Evolutionary conservation across 2,329 filamentous ascomycete species (phyloP), one percentile per base, ranked within the genome.

Genomic region (Colletotrichum musicola): DNA sequence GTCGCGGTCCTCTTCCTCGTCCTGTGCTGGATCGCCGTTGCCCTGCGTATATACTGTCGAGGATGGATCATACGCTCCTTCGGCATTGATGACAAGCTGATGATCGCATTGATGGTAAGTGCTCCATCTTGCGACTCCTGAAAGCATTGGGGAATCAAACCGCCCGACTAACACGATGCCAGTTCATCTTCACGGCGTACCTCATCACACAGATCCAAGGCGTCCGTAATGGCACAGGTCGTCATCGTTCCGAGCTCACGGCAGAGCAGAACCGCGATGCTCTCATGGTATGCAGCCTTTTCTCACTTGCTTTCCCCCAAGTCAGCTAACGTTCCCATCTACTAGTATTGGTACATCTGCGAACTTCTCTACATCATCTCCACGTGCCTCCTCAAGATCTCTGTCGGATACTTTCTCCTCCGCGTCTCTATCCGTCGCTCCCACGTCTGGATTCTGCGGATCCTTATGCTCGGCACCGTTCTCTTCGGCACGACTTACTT

Each of bases 361-460:
- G 81, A 83, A 63, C 75, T 79, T 0, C 74, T 80, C 30, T 83
- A 83, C 66, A 77, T 82, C 25, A 62, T 82, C 10, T 73, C 75
- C 1, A 78, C 76, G 62, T 71, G 69, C 27, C 69, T 71, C 22
- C 69, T 71, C 60, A 84, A 84, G 66, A 74, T 83, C 13, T 83
- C 81, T 25, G 82, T 84, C 68, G 80, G 79, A 16, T 78, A 75
- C 66, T 82, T 83, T 62, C 76, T 84, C 30, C 75, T 82, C 14
- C 82, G 82, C 61, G 78, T 84, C 59, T 79, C 81, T 13, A 73
- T 79, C 65, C 73, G 75, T 16, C 75, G 74, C n/a, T 18, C 55
- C 44, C 69, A 83, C 64, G 71, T 76, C 20, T 76, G 74, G 73
- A 79, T 81, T 56, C 69, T 84, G 22, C 78, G 80, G 57, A 25